Base-by-base conservation (phyloP, 495 filamentous ascomycete species). In the Annulohypoxylon maeteangense region DNA sequence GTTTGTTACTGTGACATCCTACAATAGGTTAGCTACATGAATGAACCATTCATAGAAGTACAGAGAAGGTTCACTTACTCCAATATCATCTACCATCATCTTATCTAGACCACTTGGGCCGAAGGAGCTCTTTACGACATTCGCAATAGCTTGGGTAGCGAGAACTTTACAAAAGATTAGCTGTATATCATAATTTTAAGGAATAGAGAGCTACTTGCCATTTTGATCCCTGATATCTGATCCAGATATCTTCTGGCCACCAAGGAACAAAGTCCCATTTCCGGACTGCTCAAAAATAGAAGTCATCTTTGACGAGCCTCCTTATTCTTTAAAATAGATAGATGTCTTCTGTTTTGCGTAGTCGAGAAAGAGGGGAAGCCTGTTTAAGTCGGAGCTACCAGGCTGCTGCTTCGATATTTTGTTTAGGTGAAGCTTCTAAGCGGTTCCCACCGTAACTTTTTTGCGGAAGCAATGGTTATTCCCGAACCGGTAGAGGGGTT, bases 61-160 rank as follows among this genome's bases (percentile, higher is more conserved):
- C 23, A 3, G 4, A 61, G 44, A 54, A 14, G 4, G n/a, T 67
- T 48, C 73, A 75, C 90, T 69, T 87, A 94, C 92, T 75, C 95
- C 95, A 79, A 98, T 98, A 77, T 99, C 95, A 81, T 99, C 95
- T 77, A 99, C 96, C 96, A 99, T 98, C 96, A 99, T 98, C 88
- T 99, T 99, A 78, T 99, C 95, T 71, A 99, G 84, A 34, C 95
- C 95, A 65, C 93, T 97, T 64, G 95, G 95, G 42, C 95, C 95
- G 79, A 98, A 99, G 12, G 95, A 99, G 82, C 91, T 97, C 84
- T 97, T 98, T 79, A 99, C 93, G 58, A 98, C 93, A 90, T 98
- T 98, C 79, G 95, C 91, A 78, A 99, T 98, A 48, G 94, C 93
- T 80, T 97, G 93, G 45, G 95, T 98, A 57, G 95, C 95, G 65